A percentile compares a stretch with the other conserved stretches of the same genome.
phyloP scores from a whole-genome alignment of 2,329 filamentous ascomycete species.

The Teratosphaeria destructans region DNA sequence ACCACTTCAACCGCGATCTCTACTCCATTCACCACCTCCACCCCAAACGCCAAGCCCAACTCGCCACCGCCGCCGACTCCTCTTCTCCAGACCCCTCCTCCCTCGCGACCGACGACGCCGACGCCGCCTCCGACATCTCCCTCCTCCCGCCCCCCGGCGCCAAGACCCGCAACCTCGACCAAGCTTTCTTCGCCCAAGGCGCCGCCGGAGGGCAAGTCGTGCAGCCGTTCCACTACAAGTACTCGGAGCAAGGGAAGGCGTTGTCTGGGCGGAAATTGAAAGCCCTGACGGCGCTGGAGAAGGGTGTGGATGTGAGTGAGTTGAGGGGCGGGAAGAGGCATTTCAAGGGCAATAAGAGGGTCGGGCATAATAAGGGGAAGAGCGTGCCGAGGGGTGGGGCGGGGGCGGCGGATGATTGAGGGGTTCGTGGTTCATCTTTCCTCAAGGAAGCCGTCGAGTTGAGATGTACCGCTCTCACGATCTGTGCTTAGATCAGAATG shows the following conservation, averaged over 20 bases:
- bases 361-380: constrained; percentile 17
- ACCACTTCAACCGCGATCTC: constrained; percentile 77
- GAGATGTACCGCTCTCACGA: too few relatives aligned
- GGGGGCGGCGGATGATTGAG: background rate
- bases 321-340: constrained; percentile 77
- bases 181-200: constrained; percentile 70
- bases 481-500: too few relatives aligned
- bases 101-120: constrained; percentile 27
- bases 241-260: constrained; percentile 75
- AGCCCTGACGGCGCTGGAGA: constrained; percentile 72
- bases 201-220: constrained; percentile 54
- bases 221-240: constrained; percentile 83
- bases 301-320: constrained; percentile 73
- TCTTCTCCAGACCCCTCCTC: constrained; percentile 30
- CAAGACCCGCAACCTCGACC: constrained; percentile 72
- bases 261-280: constrained; percentile 75
- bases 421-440: too few relatives aligned
- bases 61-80: constrained; percentile 35
- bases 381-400: background rate
- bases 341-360: constrained; percentile 66
- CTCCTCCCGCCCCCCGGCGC: constrained; percentile 43
- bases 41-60: constrained; percentile 61
- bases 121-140: constrained; percentile 38
- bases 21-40: constrained; percentile 78
- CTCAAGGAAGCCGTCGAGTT: too few relatives aligned